Conservation (phyloP, 345 rosid species). For the Corchorus olitorius region DNA sequence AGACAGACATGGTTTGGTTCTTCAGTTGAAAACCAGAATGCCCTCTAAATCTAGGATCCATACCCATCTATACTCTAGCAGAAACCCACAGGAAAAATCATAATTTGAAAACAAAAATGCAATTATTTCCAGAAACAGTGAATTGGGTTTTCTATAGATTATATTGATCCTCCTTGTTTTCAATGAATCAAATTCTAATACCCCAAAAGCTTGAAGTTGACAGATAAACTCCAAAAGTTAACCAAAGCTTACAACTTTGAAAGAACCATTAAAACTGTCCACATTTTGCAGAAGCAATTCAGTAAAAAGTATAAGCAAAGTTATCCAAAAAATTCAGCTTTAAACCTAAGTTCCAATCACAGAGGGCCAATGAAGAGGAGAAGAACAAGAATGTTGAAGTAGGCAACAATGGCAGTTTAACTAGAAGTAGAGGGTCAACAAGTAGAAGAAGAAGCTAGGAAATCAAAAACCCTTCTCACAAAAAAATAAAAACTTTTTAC, state of each 20-base stretch:
- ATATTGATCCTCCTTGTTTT: neutral
- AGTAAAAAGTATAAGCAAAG: neutral
- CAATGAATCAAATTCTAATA: neutral
- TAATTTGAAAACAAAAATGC: slow-evolving; percentile 1
- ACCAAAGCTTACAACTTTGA: slow-evolving; percentile 3
- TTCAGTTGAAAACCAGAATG: slow-evolving; percentile 24
- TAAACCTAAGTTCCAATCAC: neutral
- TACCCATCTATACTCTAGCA: slow-evolving; percentile 32
- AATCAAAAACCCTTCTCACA: neutral
- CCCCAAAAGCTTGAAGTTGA: slow-evolving; percentile 5
- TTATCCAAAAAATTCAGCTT: neutral
- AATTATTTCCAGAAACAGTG: neutral
- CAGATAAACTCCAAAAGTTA: neutral
- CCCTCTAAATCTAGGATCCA: slow-evolving; percentile 56
- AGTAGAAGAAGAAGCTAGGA: neutral
- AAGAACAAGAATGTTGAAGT: neutral
- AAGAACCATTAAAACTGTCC: neutral
- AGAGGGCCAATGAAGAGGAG: neutral
- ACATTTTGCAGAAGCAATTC: slow-evolving; percentile 1
- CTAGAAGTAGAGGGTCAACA: neutral
- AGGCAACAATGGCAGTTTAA: neutral
- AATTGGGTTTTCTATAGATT: neutral
- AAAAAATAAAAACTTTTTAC: neutral
- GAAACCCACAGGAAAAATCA: neutral
- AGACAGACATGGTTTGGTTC: neutral